These are phyloP conservation scores for Articulospora tetracladia DNA, from an alignment of 495 filamentous ascomycete species.

Conservation along the genomic window DNA sequence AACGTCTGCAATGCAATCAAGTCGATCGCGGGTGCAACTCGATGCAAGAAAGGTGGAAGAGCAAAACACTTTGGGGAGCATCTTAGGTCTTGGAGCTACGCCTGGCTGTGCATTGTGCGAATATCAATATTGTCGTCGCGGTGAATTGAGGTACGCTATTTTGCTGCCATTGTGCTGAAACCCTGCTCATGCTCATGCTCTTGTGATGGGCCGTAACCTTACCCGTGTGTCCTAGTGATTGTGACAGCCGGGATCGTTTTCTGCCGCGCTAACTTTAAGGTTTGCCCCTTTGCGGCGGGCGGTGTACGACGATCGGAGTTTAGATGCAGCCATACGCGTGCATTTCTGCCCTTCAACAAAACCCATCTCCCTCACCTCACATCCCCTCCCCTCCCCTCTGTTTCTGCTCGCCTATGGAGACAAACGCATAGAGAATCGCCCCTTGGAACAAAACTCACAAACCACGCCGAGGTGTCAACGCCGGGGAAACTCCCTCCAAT, in stretches of 20 bases:
- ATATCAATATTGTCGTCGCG: slow-evolving; percentile 5
- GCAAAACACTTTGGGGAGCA: slow-evolving; percentile 11
- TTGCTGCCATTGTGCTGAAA: slow-evolving; percentile 19
- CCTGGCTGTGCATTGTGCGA: slow-evolving; percentile 4
- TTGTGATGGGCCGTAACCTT: too few relatives aligned
- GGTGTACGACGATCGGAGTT: too few relatives aligned
- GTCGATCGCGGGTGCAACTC: slow-evolving; percentile 3
- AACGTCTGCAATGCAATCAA: slow-evolving; percentile 15
- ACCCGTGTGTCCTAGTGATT: too few relatives aligned
- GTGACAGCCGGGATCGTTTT: too few relatives aligned
- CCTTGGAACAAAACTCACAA: not conserved
- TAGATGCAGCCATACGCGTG: too few relatives aligned
- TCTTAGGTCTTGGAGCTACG: slow-evolving; percentile 6
- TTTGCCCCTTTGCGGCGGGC: slow-evolving; percentile 1
- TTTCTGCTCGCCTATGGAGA: too few relatives aligned
- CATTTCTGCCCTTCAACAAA: too few relatives aligned
- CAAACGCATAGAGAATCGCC: too few relatives aligned
- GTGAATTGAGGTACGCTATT: not conserved
- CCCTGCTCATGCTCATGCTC: too few relatives aligned
- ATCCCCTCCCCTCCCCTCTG: too few relatives aligned
- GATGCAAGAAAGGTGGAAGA: slow-evolving; percentile 16
- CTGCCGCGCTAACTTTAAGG: slow-evolving; percentile 19
- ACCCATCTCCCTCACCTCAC: too few relatives aligned
- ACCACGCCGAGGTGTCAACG: not conserved
- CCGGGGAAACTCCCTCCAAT: too few relatives aligned